Conservation (phyloP, 1,284 basidiomycete species). For the Limonomyces culmigenus region DNA sequence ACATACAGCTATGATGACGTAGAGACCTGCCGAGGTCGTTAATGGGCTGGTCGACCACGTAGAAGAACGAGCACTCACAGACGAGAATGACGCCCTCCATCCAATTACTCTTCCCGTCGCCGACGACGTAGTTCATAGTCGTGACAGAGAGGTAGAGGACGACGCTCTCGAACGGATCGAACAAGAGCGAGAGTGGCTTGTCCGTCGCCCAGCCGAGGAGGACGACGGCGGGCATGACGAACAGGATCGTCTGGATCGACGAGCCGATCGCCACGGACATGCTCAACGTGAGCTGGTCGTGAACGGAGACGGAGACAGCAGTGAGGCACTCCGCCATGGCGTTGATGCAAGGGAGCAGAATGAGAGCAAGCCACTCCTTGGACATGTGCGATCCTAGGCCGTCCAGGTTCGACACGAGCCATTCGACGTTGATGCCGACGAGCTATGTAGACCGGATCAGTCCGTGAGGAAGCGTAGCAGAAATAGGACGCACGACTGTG, state of each 20-base stretch:
- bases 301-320: slow-evolving; percentile 76
- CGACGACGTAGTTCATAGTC: slow-evolving; percentile 68
- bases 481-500: slow-evolving; percentile 38
- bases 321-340: slow-evolving; percentile 56
- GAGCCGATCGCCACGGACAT: slow-evolving; percentile 81
- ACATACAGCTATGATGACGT: slow-evolving; percentile 39
- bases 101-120: slow-evolving; percentile 79
- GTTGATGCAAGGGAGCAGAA: slow-evolving; percentile 54
- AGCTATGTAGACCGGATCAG: slow-evolving; percentile 21
- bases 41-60: background rate
- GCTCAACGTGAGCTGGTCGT: slow-evolving; percentile 60
- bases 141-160: slow-evolving; percentile 26
- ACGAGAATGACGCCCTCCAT: slow-evolving; percentile 64
- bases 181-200: slow-evolving; percentile 57
- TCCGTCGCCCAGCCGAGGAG: slow-evolving; percentile 48
- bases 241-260: slow-evolving; percentile 81
- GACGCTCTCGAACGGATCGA: slow-evolving; percentile 54
- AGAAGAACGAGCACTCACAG: slow-evolving; percentile 22
- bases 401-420: slow-evolving; percentile 66
- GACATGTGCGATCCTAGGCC: slow-evolving; percentile 36
- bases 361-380: slow-evolving; percentile 73
- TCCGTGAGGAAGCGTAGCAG: background rate
- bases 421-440: slow-evolving; percentile 76
- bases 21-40: slow-evolving; percentile 16
- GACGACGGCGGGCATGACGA: slow-evolving; percentile 66